phyloP scores from a whole-genome alignment of 2,329 filamentous ascomycete species.

The Fusarium sp. region DNA sequence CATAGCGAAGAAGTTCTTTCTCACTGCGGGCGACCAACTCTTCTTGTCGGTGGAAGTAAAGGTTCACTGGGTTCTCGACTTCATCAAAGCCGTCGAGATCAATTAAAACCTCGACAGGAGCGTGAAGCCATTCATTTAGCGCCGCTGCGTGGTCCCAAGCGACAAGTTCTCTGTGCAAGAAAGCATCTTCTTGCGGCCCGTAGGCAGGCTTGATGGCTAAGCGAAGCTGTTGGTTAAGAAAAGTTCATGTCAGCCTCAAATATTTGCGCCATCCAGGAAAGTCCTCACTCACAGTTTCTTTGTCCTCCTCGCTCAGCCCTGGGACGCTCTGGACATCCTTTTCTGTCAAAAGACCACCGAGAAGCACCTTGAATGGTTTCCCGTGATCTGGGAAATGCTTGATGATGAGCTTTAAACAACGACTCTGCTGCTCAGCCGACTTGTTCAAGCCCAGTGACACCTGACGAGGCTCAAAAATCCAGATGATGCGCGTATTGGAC shows the following conservation, averaged over 20 bases:
- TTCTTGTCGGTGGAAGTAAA: conserved; percentile 54
- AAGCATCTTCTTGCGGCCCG: conserved; percentile 30
- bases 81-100: conserved; percentile 54
- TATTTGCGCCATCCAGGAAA: not conserved
- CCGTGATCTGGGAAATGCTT: conserved; percentile 24
- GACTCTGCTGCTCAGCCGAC: conserved; percentile 24
- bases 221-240: conserved; percentile 12
- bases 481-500: conserved; percentile 30
- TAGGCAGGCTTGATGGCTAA: conserved; percentile 32
- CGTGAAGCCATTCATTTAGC: conserved; percentile 28
- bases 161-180: conserved; percentile 33
- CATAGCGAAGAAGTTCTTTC: conserved; percentile 27
- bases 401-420: conserved; percentile 30
- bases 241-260: not conserved
- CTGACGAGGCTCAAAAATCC: conserved; percentile 44
- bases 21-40: conserved; percentile 37
- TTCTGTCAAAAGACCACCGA: conserved; percentile 36
- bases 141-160: conserved; percentile 38
- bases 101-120: conserved; percentile 48
- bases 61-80: conserved; percentile 61
- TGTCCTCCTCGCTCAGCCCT: conserved; percentile 16
- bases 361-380: conserved; percentile 35
- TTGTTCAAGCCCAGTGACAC: conserved; percentile 36
- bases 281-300: conserved; percentile 25
- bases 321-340: conserved; percentile 24